A percentile compares a stretch with the other conserved stretches of the same genome.
Evolutionary conservation across 441 rosid genomes (phyloP).

Genomic region (Aquilaria agallochum): DNA sequence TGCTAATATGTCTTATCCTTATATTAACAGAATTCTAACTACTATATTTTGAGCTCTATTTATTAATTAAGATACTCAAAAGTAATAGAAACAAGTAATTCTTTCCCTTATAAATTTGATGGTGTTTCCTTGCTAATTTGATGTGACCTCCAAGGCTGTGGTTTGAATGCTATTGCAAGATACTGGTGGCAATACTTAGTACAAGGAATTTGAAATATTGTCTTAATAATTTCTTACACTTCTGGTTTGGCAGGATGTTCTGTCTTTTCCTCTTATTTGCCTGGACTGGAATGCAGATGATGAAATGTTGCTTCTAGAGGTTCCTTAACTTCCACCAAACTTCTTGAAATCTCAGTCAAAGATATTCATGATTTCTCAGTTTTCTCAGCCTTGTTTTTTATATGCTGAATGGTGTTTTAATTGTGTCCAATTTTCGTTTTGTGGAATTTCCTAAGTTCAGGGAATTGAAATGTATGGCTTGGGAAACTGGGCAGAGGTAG

Average conservation of each 20-base stretch:
- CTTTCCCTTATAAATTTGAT: neutral
- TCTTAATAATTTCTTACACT: neutral
- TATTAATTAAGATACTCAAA: too few species aligned
- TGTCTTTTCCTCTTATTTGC: slow-evolving; percentile 86
- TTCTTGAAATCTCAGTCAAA: slow-evolving; percentile 4
- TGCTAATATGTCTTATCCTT: neutral
- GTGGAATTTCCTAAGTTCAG: slow-evolving; percentile 27
- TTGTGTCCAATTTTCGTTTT: slow-evolving; percentile 5
- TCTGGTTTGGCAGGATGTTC: slow-evolving; percentile 59
- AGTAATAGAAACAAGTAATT: too few species aligned
- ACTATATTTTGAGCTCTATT: too few species aligned
- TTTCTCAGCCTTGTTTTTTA: slow-evolving; percentile 3
- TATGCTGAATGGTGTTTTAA: slow-evolving; percentile 1
- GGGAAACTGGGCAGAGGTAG: slow-evolving; percentile 94
- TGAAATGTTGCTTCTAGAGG: slow-evolving; percentile 95
- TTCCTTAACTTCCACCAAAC: slow-evolving; percentile 14
- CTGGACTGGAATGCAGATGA: slow-evolving; percentile 97
- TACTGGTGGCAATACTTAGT: too few species aligned
- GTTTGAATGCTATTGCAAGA: too few species aligned
- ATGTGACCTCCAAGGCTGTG: neutral
- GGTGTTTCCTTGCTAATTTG: neutral
- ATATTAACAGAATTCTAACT: too few species aligned
- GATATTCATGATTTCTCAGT: slow-evolving; percentile 3
- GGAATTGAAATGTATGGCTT: slow-evolving; percentile 98
- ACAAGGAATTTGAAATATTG: too few species aligned